phyloP scores from a whole-genome alignment of 148 eudicot species.

The Rhododendron mucronatum region DNA sequence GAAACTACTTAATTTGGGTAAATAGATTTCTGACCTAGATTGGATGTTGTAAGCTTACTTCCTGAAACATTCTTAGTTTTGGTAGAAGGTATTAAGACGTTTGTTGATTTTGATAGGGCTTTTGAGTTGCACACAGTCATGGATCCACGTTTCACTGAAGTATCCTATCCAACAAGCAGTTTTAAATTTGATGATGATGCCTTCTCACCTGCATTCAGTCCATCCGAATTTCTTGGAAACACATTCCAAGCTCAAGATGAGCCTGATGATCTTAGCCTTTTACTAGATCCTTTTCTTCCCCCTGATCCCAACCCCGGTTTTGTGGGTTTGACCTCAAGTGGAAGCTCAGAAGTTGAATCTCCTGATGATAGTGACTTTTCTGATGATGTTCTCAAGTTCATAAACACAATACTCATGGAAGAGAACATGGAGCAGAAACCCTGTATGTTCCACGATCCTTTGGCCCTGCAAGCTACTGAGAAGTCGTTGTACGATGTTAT shows the following conservation, averaged over 20 bases:
- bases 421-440: slow-evolving; percentile 48
- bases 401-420: slow-evolving; percentile 45
- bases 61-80: neutral
- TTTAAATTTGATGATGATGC: slow-evolving; percentile 3
- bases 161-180: neutral
- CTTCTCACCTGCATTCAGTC: neutral
- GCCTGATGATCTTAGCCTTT: slow-evolving; percentile 7
- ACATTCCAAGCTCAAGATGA: neutral
- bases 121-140: neutral
- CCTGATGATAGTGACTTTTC: slow-evolving; percentile 27
- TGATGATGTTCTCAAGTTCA: slow-evolving; percentile 33
- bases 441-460: slow-evolving; percentile 47
- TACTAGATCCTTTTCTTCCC: slow-evolving; percentile 17
- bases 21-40: neutral
- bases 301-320: slow-evolving; percentile 9
- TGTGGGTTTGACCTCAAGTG: slow-evolving; percentile 14
- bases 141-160: slow-evolving; percentile 11
- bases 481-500: slow-evolving; percentile 39
- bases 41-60: neutral
- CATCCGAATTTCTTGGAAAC: neutral
- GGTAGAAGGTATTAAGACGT: neutral
- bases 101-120: neutral
- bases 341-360: slow-evolving; percentile 28
- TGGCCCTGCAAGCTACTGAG: slow-evolving; percentile 44
- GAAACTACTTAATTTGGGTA: neutral